Conservation (phyloP, 2,329 filamentous ascomycete species). For the Periglandula ipomoeae region DNA sequence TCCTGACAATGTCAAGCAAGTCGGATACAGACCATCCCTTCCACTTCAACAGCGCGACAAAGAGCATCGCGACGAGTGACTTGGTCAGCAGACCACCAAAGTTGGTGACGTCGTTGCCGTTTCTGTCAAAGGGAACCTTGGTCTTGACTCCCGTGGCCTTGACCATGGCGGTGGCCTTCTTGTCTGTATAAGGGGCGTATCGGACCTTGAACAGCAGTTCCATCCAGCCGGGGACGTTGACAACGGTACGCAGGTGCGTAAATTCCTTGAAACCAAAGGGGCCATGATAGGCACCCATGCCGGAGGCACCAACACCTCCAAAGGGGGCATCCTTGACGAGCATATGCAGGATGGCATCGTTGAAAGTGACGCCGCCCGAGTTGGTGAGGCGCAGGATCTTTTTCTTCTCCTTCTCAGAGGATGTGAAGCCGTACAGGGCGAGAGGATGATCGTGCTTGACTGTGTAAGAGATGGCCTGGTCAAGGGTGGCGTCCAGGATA, state of each 20-base stretch:
- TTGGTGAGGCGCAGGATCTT: slow-evolving; percentile 19
- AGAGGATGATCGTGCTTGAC: slow-evolving; percentile 24
- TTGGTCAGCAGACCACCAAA: slow-evolving; percentile 5
- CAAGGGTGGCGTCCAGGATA: slow-evolving; percentile 23
- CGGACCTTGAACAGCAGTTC: slow-evolving; percentile 12
- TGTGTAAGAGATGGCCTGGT: slow-evolving; percentile 22
- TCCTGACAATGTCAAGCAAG: slow-evolving; percentile 1
- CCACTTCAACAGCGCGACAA: slow-evolving; percentile 6
- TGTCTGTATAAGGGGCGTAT: slow-evolving; percentile 14
- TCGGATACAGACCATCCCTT: slow-evolving; percentile 6
- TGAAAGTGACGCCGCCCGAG: slow-evolving; percentile 37
- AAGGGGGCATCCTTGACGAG: slow-evolving; percentile 31
- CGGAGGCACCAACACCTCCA: slow-evolving; percentile 35
- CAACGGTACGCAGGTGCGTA: slow-evolving; percentile 17
- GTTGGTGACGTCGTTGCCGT: slow-evolving; percentile 6
- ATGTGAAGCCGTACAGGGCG: slow-evolving; percentile 32
- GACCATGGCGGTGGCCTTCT: slow-evolving; percentile 9
- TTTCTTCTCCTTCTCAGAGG: slow-evolving; percentile 24
- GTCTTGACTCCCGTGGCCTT: slow-evolving; percentile 3
- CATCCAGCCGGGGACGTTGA: slow-evolving; percentile 10
- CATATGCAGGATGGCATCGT: slow-evolving; percentile 31
- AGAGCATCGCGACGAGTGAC: slow-evolving; percentile 3
- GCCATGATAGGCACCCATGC: slow-evolving; percentile 34
- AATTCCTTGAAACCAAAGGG: slow-evolving; percentile 28
- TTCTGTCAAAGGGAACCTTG: slow-evolving; percentile 8